phyloP scores from a whole-genome alignment of 106 monocot species.

The Agapanthus africanus region DNA sequence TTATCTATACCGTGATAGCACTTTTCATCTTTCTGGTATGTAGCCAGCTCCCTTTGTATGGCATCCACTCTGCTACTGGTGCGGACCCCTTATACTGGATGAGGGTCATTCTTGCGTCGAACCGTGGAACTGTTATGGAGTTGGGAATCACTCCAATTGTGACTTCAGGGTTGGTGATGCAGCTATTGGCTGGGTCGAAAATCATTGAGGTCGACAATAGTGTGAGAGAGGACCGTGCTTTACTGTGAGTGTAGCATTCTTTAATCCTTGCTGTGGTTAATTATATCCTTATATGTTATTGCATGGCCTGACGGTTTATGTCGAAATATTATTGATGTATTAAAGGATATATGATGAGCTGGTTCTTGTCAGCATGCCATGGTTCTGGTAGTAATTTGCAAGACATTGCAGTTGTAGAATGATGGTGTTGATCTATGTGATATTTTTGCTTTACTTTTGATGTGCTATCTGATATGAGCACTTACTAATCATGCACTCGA shows the following conservation, averaged over 20 bases:
- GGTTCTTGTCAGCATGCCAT: too few species aligned
- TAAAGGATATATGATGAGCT: too few species aligned
- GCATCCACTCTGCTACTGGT: constrained; percentile 19
- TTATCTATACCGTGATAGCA: constrained; percentile 9
- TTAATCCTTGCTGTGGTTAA: background rate
- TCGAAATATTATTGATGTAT: too few species aligned
- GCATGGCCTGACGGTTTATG: too few species aligned
- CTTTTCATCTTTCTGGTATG: constrained; percentile 20
- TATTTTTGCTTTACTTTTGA: too few species aligned
- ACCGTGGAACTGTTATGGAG: constrained; percentile 27
- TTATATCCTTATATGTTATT: background rate
- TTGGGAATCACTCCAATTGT: constrained; percentile 23
- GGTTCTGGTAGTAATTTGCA: too few species aligned
- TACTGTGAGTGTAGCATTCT: constrained; percentile 16
- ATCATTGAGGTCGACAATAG: constrained; percentile 20
- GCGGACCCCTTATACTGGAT: constrained; percentile 22
- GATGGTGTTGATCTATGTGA: too few species aligned
- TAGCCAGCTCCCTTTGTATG: constrained; percentile 18
- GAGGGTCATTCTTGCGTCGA: constrained; percentile 21
- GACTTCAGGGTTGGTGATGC: constrained; percentile 20
- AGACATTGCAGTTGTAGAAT: too few species aligned
- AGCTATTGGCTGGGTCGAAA: constrained; percentile 19
- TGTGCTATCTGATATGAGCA: too few species aligned
- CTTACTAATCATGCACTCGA: too few species aligned
- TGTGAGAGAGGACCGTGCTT: constrained; percentile 20